Evolutionary conservation across 768 basidiomycete species (phyloP).

Genomic region (Lactarius sp.): DNA sequence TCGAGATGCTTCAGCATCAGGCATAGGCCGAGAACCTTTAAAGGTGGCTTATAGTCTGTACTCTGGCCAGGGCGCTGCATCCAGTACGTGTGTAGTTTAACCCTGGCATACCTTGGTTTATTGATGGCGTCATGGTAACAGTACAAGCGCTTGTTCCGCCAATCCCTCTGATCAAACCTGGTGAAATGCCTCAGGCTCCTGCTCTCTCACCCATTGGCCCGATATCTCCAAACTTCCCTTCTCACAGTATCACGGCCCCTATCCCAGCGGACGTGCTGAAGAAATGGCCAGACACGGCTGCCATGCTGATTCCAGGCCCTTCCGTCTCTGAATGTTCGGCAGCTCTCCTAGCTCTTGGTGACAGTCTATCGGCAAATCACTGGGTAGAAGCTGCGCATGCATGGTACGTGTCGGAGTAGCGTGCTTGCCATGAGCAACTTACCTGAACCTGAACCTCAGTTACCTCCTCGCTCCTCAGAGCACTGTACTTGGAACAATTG

Average conservation of each 20-base stretch:
- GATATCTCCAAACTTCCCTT: conserved; percentile 57
- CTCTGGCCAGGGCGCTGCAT: conserved; percentile 74
- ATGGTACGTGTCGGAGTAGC: conserved; percentile 58
- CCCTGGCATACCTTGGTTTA: background rate
- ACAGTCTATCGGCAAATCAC: conserved; percentile 65
- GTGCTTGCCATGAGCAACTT: background rate
- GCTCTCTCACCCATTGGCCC: conserved; percentile 40
- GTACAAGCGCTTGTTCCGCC: conserved; percentile 17
- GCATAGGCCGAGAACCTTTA: conserved; percentile 64
- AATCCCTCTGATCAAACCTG: conserved; percentile 15
- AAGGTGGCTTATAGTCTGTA: conserved; percentile 78
- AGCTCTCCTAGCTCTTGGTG: conserved; percentile 79
- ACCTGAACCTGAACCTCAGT: conserved; percentile 37
- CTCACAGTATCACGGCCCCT: conserved; percentile 38
- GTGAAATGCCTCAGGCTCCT: conserved; percentile 19
- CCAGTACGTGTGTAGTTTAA: conserved; percentile 46
- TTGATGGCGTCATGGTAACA: background rate
- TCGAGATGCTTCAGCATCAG: conserved; percentile 27
- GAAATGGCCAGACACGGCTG: conserved; percentile 82
- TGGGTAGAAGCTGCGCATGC: conserved; percentile 84
- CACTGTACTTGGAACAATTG: conserved; percentile 65
- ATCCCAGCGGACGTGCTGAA: conserved; percentile 61
- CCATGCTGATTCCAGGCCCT: conserved; percentile 77
- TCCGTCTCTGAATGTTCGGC: conserved; percentile 61
- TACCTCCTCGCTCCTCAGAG: conserved; percentile 86